These are phyloP conservation scores for Monosporascus sp. DNA, from an alignment of 2,329 filamentous ascomycete species.

Conservation along the genomic window DNA sequence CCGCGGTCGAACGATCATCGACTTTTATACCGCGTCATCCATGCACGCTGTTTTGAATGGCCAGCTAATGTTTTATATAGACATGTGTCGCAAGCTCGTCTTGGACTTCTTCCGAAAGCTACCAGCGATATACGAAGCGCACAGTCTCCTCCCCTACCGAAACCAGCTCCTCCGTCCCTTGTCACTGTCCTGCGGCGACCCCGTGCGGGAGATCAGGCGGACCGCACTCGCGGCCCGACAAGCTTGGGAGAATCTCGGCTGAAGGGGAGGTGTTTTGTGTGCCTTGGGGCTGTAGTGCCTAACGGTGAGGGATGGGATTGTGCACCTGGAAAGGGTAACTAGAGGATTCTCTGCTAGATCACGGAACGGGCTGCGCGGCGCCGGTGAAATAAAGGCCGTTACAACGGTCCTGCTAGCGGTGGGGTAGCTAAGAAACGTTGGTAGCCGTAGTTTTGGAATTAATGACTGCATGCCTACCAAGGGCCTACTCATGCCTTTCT, in stretches of 20 bases:
- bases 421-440: no score
- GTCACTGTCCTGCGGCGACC: slow-evolving; percentile 46
- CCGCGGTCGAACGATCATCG: no score
- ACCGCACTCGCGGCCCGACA: slow-evolving; percentile 43
- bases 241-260: slow-evolving; percentile 39
- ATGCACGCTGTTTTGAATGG: no score
- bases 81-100: slow-evolving; percentile 39
- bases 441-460: no score
- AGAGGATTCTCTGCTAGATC: background rate
- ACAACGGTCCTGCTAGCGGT: no score
- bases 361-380: no score
- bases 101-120: slow-evolving; percentile 43
- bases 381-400: no score
- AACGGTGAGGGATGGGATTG: background rate
- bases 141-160: slow-evolving; percentile 38
- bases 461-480: no score
- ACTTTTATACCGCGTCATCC: no score
- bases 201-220: slow-evolving; percentile 46
- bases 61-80: background rate
- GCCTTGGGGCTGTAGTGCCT: background rate
- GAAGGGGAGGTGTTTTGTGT: slow-evolving; percentile 5
- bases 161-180: slow-evolving; percentile 41
- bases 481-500: slow-evolving; percentile 23
- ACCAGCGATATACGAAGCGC: slow-evolving; percentile 42
- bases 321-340: background rate